Evolutionary conservation across 2,329 filamentous ascomycete species (phyloP).

Genomic region (Exophiala aquamarina): DNA sequence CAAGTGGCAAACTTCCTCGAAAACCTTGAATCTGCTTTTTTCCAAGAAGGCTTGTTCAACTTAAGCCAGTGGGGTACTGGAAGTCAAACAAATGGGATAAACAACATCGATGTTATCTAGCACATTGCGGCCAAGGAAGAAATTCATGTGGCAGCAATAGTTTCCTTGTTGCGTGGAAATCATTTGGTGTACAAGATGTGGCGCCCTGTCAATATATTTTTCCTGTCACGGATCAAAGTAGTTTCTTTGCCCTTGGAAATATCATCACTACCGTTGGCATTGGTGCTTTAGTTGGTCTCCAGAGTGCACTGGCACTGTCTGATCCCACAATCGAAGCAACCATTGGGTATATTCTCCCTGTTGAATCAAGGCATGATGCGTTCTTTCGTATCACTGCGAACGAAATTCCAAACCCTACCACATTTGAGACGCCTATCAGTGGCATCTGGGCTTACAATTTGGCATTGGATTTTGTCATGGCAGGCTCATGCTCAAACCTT

Average conservation of each 20-base stretch:
- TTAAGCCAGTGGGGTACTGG: constrained; percentile 29
- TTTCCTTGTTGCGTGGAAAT: constrained; percentile 27
- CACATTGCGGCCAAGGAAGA: constrained; percentile 31
- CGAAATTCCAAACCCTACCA: constrained; percentile 32
- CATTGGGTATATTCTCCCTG: constrained; percentile 30
- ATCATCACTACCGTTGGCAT: constrained; percentile 33
- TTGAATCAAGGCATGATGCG: constrained; percentile 33
- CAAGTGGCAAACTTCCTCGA: constrained; percentile 35
- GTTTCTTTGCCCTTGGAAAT: constrained; percentile 33
- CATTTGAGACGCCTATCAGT: constrained; percentile 32
- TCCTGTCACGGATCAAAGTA: constrained; percentile 26
- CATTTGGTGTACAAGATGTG: constrained; percentile 28
- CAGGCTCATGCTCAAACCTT: constrained; percentile 28
- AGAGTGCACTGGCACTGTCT: constrained; percentile 26
- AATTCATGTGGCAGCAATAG: constrained; percentile 28
- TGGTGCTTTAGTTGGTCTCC: constrained; percentile 31
- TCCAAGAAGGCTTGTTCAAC: constrained; percentile 30
- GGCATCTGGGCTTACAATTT: constrained; percentile 33
- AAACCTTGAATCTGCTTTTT: constrained; percentile 31
- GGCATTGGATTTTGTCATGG: constrained; percentile 31
- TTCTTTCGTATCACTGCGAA: constrained; percentile 31
- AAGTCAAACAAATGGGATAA: constrained; percentile 30
- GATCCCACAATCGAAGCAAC: constrained; percentile 27
- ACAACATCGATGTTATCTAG: constrained; percentile 32
- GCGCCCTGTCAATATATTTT: constrained; percentile 32